A percentile compares a stretch with the other conserved stretches of the same genome.
Evolutionary conservation across 192 early-diverging fungal genomes (phyloP).

Genomic region (Coemansia sp.): DNA sequence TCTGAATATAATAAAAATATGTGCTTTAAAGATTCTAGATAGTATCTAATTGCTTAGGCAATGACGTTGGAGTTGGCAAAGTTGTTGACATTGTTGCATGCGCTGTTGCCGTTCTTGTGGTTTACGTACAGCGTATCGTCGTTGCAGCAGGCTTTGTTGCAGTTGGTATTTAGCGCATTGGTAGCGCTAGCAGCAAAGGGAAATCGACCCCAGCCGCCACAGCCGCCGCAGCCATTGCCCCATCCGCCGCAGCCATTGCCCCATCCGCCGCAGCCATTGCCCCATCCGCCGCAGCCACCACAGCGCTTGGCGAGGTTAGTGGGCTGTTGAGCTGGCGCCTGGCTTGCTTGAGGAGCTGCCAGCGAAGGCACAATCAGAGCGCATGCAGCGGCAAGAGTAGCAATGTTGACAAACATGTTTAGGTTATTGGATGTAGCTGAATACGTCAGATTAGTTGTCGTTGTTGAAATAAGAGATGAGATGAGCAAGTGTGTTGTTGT

Average conservation of each 20-base stretch:
- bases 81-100: neutral
- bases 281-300: neutral
- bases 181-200: slow-evolving; percentile 6
- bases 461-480: neutral
- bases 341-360: neutral
- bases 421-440: neutral
- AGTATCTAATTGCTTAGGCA: neutral
- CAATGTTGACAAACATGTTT: neutral
- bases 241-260: too few species aligned
- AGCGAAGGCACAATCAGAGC: neutral
- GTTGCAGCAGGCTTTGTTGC: neutral
- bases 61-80: neutral
- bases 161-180: slow-evolving; percentile 5
- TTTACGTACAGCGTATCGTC: neutral
- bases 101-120: neutral
- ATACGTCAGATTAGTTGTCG: neutral
- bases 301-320: neutral
- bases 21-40: too few species aligned
- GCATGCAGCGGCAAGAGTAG: neutral
- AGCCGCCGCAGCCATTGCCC: too few species aligned
- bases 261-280: slow-evolving; percentile 1
- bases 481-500: neutral
- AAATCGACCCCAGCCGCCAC: neutral
- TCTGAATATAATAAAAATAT: neutral
- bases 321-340: neutral